Conservation (phyloP, 225 moss, liverwort and hornwort species). For the Asterella californica region DNA sequence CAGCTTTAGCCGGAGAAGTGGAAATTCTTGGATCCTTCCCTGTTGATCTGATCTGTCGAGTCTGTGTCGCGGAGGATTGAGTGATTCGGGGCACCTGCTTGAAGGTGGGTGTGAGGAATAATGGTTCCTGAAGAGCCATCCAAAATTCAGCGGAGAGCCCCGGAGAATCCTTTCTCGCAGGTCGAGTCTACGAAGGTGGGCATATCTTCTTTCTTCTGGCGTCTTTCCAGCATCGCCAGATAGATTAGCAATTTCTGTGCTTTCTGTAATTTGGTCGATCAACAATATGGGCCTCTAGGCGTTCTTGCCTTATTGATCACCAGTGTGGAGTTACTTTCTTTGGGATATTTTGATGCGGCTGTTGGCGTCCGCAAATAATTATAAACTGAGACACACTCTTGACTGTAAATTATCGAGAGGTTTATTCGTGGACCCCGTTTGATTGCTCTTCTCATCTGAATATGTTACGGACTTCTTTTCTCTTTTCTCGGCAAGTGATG, state of each 20-base stretch:
- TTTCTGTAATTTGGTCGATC: not conserved
- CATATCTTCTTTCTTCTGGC: not conserved
- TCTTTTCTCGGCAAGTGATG: not conserved
- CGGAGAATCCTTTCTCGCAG: slow-evolving; percentile 27
- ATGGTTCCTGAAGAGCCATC: no score
- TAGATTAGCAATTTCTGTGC: not conserved
- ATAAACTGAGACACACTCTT: not conserved
- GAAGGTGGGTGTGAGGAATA: not conserved
- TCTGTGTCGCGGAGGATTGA: not conserved
- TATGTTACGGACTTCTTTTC: no score
- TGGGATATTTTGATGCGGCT: not conserved
- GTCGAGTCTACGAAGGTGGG: slow-evolving; percentile 26
- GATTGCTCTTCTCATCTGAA: no score
- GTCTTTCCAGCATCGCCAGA: not conserved
- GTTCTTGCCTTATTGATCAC: not conserved
- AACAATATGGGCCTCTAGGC: not conserved
- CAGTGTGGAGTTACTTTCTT: not conserved
- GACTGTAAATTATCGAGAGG: not conserved
- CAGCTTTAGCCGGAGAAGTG: no score
- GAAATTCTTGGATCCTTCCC: no score
- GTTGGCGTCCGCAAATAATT: no score
- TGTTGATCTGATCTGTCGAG: not conserved
- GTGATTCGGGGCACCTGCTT: not conserved
- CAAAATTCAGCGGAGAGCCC: not conserved
- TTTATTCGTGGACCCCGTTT: no score